Percentiles rank a stretch among this genome's conserved stretches.
phyloP scores from a whole-genome alignment of 2,329 filamentous ascomycete genomes.

The Ophiostoma montium region DNA sequence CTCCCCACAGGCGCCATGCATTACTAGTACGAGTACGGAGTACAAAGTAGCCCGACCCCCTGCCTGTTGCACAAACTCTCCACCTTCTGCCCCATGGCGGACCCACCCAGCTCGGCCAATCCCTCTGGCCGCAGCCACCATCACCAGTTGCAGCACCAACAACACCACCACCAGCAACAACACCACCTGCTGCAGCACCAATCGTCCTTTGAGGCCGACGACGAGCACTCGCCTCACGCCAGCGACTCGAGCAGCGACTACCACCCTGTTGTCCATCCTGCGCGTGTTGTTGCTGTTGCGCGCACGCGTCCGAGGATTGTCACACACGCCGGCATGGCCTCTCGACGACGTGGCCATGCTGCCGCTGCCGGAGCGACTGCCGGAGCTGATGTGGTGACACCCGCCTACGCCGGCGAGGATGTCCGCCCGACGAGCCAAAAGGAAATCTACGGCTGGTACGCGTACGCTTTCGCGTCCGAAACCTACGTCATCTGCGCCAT shows the following conservation, averaged over 20 bases:
- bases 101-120: background rate
- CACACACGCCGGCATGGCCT: background rate
- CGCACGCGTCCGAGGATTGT: background rate
- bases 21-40: background rate
- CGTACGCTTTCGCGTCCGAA: slow-evolving; percentile 91
- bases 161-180: background rate
- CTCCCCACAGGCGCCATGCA: background rate
- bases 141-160: background rate
- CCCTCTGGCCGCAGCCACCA: background rate
- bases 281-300: no score
- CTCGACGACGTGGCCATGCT: no score
- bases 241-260: slow-evolving; percentile 1
- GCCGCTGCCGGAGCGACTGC: no score
- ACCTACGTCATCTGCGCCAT: slow-evolving; percentile 79
- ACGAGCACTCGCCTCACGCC: background rate
- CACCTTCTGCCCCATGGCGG: background rate
- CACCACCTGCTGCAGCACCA: background rate
- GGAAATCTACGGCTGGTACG: slow-evolving; percentile 89
- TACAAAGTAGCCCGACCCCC: no score
- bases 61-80: background rate
- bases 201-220: background rate
- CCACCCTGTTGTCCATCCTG: background rate
- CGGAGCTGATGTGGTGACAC: background rate
- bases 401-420: slow-evolving; percentile 68
- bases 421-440: slow-evolving; percentile 72